phyloP scores from a whole-genome alignment of 345 rosid genomes.

The Boechera stricta region DNA sequence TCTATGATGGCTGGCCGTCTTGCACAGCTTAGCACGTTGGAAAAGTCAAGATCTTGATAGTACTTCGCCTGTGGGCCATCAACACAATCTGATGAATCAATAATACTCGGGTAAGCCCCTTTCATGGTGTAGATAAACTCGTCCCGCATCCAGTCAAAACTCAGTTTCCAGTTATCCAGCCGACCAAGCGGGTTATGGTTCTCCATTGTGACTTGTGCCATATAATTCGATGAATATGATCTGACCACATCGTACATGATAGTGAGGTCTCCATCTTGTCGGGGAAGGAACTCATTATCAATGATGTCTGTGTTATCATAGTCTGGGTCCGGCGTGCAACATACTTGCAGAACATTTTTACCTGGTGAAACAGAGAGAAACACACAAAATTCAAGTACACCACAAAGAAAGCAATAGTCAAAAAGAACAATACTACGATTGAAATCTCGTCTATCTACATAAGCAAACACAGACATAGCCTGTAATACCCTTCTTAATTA shows the following conservation, averaged over 20 bases:
- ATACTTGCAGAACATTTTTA: conserved; percentile 59
- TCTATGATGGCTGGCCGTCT: conserved; percentile 88
- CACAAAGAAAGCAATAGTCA: conserved; percentile 20
- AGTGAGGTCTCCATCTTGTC: conserved; percentile 80
- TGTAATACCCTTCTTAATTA: neutral
- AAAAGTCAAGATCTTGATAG: conserved; percentile 66
- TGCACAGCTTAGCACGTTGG: conserved; percentile 80
- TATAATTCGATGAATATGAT: conserved; percentile 64
- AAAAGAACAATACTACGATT: neutral
- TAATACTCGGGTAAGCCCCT: conserved; percentile 85
- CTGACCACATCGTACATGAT: conserved; percentile 87
- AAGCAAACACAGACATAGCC: neutral
- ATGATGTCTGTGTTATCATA: conserved; percentile 53
- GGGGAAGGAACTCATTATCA: conserved; percentile 62
- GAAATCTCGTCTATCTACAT: neutral
- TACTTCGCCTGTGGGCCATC: conserved; percentile 71
- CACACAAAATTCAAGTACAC: neutral
- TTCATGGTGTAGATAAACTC: conserved; percentile 81
- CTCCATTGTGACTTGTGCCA: conserved; percentile 75
- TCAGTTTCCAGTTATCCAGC: conserved; percentile 89
- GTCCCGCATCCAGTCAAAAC: conserved; percentile 91
- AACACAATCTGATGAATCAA: conserved; percentile 78
- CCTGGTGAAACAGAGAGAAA: conserved; percentile 52
- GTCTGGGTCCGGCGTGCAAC: conserved; percentile 65
- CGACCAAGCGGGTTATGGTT: conserved; percentile 86